Conservation (phyloP, 108 stramenopile genomes). For the Cyclotella baltica region DNA sequence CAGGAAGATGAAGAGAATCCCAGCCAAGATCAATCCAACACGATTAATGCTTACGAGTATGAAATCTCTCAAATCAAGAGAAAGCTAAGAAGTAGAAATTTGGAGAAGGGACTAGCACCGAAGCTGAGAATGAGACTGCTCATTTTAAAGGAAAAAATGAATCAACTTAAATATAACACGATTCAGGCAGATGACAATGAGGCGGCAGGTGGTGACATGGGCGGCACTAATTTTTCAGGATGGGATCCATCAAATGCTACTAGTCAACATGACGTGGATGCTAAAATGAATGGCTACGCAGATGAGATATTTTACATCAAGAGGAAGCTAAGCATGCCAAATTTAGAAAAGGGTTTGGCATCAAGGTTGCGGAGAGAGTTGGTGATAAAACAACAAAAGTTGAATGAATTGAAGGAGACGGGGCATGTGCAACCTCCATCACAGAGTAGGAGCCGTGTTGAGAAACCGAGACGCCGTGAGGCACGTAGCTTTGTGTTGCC, state of each 20-base stretch:
- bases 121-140: not conserved
- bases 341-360: too few relatives aligned
- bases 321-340: too few relatives aligned
- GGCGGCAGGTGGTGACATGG: too few relatives aligned
- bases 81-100: conserved; percentile 6
- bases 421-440: not conserved
- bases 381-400: too few relatives aligned
- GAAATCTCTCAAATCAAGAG: not conserved
- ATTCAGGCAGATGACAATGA: not conserved
- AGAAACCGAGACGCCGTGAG: not conserved
- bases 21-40: not conserved
- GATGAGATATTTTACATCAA: too few relatives aligned
- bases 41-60: not conserved
- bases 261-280: too few relatives aligned
- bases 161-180: not conserved
- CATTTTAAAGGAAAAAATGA: not conserved
- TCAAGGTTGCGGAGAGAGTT: too few relatives aligned
- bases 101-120: not conserved
- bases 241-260: too few relatives aligned
- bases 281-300: too few relatives aligned
- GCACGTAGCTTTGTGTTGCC: not conserved
- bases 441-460: too few relatives aligned
- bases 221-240: too few relatives aligned
- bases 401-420: not conserved
- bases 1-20: not conserved